A percentile compares a stretch with the other conserved stretches of the same genome.
These are phyloP conservation scores for Melanogaster broomeanus DNA, from an alignment of 768 basidiomycete species.

Conservation along the genomic window DNA sequence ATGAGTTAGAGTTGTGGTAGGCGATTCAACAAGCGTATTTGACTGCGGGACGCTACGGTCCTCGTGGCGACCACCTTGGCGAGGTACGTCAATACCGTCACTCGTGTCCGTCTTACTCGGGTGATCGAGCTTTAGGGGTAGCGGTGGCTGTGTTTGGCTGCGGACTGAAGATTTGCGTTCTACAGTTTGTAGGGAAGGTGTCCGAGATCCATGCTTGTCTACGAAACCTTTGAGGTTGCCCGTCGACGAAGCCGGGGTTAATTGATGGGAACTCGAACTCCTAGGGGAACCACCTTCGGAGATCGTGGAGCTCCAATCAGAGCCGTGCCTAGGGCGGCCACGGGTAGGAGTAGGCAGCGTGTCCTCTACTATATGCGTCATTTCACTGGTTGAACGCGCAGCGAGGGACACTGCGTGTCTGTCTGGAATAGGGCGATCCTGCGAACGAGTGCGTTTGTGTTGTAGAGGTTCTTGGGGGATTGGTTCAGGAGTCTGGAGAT, in stretches of 20 bases:
- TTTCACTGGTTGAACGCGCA: constrained; percentile 28
- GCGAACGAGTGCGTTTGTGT: constrained; percentile 31
- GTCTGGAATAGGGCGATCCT: constrained; percentile 31
- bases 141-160: constrained; percentile 27
- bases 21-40: constrained; percentile 22
- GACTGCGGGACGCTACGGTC: constrained; percentile 4
- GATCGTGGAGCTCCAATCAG: constrained; percentile 18
- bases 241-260: constrained; percentile 33
- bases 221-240: constrained; percentile 31
- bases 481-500: constrained; percentile 17
- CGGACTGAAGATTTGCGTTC: constrained; percentile 22
- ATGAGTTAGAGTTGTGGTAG: constrained; percentile 10
- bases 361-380: constrained; percentile 20
- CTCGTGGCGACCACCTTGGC: constrained; percentile 21
- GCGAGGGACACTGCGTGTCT: constrained; percentile 36
- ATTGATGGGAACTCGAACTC: constrained; percentile 15
- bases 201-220: constrained; percentile 15
- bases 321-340: constrained; percentile 5
- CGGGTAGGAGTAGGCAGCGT: constrained; percentile 30
- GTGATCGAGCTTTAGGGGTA: constrained; percentile 27
- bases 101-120: constrained; percentile 5
- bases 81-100: constrained; percentile 10
- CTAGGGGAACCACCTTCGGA: constrained; percentile 8
- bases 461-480: constrained; percentile 16
- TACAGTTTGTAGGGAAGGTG: constrained; percentile 3